Evolutionary conservation across 495 filamentous ascomycete genomes (phyloP), one percentile per base, ranked within the genome.

Genomic region (Trichoderma virens): DNA sequence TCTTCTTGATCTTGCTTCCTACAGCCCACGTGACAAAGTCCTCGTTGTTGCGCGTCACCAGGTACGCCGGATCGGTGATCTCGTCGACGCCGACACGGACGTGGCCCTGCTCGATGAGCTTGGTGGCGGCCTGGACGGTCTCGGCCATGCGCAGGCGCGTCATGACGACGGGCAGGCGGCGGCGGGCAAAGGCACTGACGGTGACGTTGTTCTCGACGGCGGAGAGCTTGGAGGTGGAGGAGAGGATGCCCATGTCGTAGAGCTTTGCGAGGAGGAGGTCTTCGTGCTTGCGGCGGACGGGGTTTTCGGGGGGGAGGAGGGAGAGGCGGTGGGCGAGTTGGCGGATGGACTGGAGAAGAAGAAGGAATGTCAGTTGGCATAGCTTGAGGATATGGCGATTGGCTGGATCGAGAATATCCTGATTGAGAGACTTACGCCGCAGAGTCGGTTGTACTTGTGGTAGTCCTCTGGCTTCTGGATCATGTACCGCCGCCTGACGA

Each of bases 11-110:
- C 89, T 97, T 97, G 73, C 89, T 93, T 61, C 88, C 89, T 68
- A 95, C 91, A 32, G 93, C 90, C 94, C 94, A 98, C 4, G 94
- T 98, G 28, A 98, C 89, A 65, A 93, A 97, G 75, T 98, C 94
- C 78, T 98, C 94, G 87, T 96, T 89, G 69, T 87, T 91, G 65
- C 88, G 77, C 34, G 86, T 89, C 18, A 92, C 88, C 60, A 91
- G 75, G 69, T 85, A 91, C 0, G 88, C 88, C 11, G 93, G 86
- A 74, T 98, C 94, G 18, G 87, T 93, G 27, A 98, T 83, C 27
- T 94, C 89, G 68, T 98, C 93, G 0, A 90, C 88, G 4, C 94
- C 95, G 5, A 98, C 92, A 31, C 94, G 82, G 1, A 98, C 91
- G 76, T 98, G 95, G 2, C 94, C 94, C 68, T 97, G 93, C 75